These are phyloP conservation scores for Amaranthus palmeri DNA, from an alignment of 148 eudicot species.

Conservation along the genomic window DNA sequence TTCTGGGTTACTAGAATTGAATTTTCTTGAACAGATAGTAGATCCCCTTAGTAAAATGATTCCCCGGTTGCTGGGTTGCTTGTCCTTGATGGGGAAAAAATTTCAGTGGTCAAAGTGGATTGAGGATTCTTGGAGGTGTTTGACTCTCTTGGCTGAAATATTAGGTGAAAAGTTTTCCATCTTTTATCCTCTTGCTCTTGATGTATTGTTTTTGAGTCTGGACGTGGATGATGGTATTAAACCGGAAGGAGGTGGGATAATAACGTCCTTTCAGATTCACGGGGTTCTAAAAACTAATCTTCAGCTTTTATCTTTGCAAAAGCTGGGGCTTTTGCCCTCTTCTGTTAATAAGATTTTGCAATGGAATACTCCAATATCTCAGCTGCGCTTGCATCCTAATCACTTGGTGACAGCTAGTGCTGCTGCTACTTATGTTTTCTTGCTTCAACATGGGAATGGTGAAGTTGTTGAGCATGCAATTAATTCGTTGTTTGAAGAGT, in stretches of 20 bases:
- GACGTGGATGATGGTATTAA: constrained; percentile 30
- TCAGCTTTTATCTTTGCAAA: constrained; percentile 82
- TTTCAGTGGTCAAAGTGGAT: constrained; percentile 93
- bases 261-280: constrained; percentile 80
- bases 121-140: constrained; percentile 88
- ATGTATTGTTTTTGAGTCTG: constrained; percentile 74
- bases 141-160: constrained; percentile 97
- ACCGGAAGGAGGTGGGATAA: constrained; percentile 25
- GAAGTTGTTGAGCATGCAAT: constrained; percentile 75
- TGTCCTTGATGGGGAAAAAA: constrained; percentile 72
- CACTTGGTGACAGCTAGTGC: constrained; percentile 79
- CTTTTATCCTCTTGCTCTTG: constrained; percentile 67
- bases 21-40: constrained; percentile 67
- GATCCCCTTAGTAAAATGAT: constrained; percentile 81
- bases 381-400: constrained; percentile 88
- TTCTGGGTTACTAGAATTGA: constrained; percentile 84
- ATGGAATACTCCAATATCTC: constrained; percentile 71
- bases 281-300: constrained; percentile 96
- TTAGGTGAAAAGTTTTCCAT: constrained; percentile 67
- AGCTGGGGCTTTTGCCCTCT: constrained; percentile 73
- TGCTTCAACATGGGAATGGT: constrained; percentile 79
- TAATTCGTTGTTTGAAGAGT: constrained; percentile 55
- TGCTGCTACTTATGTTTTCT: constrained; percentile 83
- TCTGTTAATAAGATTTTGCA: constrained; percentile 65
- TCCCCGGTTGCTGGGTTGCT: constrained; percentile 61